Evolutionary conservation across 1,284 basidiomycete species (phyloP), one percentile per base, ranked within the genome.

Genomic region (Xerocomus amazonicus): DNA sequence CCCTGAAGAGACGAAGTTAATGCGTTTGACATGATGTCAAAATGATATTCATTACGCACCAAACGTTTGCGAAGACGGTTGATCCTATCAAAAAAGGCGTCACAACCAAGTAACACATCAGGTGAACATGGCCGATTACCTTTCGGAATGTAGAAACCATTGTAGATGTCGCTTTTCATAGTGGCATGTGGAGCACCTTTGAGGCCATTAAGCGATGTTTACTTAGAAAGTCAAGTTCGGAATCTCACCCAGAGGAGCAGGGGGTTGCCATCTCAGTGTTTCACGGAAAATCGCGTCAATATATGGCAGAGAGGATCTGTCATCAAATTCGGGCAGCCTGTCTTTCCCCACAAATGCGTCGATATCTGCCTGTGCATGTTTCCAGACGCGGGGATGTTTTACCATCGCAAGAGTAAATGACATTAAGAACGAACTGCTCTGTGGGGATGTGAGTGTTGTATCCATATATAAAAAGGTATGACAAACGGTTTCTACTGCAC

Each of bases 221-320:
- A 3, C 19, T 6, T n/a, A 9, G 27, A 9, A 32, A 14, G 27
- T 12, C 1, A 14, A n/a, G 1, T 6, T 13, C 14, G 14, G 35
- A 7, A 26, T 34, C 54, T 23, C 27, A 68, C 63, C 52, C 2
- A 68, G 44, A 17, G 65, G 65, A 34, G 26, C 3, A 16, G 56
- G 46, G 6, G 65, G 63, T 16, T 57, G 49, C 60, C 62, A 68
- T 35, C 66, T 65, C 52, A 59, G 35, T 8, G 40, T 66, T 58
- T 77, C 76, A 14, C 70, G 68, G n/a, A 78, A 38, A 6, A 73
- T 50, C 0, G 69, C 70, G 9, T 66, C 61, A 7, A 75, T 45
- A 41, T 74, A 77, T 0, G 71, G 71, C 34, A 78, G 55, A 0
- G 54, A 54, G 1, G 61, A 46, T 28, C 67, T 57, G 47, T 78